phyloP scores from a whole-genome alignment of 495 filamentous ascomycete species.

The Tuber melanosporum region DNA sequence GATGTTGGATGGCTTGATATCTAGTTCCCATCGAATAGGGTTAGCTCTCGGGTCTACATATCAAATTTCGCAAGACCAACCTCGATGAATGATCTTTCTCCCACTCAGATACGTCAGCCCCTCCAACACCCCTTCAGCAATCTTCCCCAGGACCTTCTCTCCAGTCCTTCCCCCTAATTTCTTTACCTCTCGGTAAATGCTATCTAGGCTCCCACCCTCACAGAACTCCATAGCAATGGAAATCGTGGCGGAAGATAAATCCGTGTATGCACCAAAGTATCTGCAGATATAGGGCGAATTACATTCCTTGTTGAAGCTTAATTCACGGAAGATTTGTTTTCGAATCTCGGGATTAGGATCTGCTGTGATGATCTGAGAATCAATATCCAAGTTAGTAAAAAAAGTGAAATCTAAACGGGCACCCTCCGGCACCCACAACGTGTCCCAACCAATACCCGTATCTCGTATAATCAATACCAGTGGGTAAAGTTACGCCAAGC shows the following conservation, averaged over 20 bases:
- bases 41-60: constrained; percentile 1
- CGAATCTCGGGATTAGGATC: constrained; percentile 96
- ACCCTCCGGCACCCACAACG: neutral
- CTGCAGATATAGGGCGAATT: constrained; percentile 88
- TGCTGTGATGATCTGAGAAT: constrained; percentile 81
- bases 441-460: neutral
- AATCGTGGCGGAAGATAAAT: constrained; percentile 86
- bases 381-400: constrained; percentile 28
- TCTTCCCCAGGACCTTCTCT: constrained; percentile 96
- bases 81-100: constrained; percentile 93
- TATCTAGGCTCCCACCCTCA: constrained; percentile 89
- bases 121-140: constrained; percentile 89
- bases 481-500: neutral
- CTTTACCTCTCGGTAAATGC: constrained; percentile 95
- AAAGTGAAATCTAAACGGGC: constrained; percentile 26
- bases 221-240: constrained; percentile 99
- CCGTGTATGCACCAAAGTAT: constrained; percentile 94
- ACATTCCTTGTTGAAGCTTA: constrained; percentile 96
- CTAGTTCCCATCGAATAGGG: constrained; percentile 42
- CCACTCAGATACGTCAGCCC: constrained; percentile 93
- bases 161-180: constrained; percentile 88
- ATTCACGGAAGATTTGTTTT: constrained; percentile 91
- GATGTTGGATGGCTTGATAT: constrained; percentile 98
- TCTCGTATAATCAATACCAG: neutral
- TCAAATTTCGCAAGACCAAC: constrained; percentile 39